Percentiles rank a stretch among this genome's conserved stretches.
These are phyloP conservation scores for Auxenochlorella pyrenoidosa DNA, from an alignment of 139 green algal species.

Conservation along the genomic window DNA sequence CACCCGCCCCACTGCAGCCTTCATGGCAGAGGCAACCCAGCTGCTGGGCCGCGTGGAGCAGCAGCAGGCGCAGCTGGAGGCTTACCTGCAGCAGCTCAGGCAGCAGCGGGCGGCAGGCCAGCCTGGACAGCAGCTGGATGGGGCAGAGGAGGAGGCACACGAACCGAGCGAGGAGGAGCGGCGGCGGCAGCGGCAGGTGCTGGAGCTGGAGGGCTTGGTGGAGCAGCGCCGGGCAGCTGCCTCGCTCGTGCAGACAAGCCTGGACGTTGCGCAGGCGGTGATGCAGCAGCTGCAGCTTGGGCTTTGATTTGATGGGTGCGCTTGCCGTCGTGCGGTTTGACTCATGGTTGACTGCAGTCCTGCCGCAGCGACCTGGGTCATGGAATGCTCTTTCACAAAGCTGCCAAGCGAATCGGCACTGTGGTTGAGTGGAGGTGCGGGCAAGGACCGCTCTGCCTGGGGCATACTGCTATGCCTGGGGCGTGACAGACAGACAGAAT, in stretches of 20 bases:
- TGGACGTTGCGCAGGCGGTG: background rate
- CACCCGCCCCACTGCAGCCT: background rate
- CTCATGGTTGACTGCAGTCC: no score
- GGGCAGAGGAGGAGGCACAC: background rate
- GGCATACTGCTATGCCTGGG: no score
- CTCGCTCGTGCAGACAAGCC: background rate
- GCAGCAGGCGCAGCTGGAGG: constrained; percentile 27
- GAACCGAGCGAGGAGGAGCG: background rate
- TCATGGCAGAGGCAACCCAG: constrained; percentile 1
- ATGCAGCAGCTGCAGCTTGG: background rate
- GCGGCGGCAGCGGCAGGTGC: background rate
- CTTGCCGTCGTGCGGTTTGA: background rate
- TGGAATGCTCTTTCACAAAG: no score
- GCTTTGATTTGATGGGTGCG: background rate
- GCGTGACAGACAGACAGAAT: no score
- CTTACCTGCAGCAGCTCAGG: background rate
- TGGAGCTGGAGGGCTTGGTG: background rate
- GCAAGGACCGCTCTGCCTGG: no score
- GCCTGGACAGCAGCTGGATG: background rate
- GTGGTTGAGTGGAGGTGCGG: no score
- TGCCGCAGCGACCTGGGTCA: no score
- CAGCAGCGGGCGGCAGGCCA: background rate
- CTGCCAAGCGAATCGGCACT: no score
- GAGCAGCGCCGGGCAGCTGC: constrained; percentile 15
- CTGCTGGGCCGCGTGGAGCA: constrained; percentile 18